Conservation (phyloP, 257 asterid species). For the Rauvolfia tetraphylla region DNA sequence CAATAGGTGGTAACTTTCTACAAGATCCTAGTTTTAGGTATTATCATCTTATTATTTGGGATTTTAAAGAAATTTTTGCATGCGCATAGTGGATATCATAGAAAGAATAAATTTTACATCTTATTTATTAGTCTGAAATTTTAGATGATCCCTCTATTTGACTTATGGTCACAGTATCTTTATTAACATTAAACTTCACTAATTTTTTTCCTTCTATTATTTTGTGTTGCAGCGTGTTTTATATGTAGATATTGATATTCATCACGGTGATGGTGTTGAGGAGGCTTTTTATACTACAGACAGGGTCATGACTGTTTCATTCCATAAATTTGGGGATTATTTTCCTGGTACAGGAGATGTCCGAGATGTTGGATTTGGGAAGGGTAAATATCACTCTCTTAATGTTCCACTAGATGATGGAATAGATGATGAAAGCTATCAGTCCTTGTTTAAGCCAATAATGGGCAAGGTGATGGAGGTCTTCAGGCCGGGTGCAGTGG, state of each 20-base stretch:
- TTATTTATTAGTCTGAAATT: neutral
- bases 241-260: conserved; percentile 44
- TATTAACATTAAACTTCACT: neutral
- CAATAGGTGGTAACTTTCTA: neutral
- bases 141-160: neutral
- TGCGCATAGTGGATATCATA: neutral
- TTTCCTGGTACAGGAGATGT: conserved; percentile 45
- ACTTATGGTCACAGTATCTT: neutral
- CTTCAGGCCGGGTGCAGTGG: conserved; percentile 43
- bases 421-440: conserved; percentile 44
- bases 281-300: conserved; percentile 46
- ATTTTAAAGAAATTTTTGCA: neutral
- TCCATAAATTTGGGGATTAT: conserved; percentile 46
- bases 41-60: neutral
- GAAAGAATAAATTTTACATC: neutral
- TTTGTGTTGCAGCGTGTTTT: conserved; percentile 35
- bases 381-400: conserved; percentile 39
- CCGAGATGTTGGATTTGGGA: conserved; percentile 33
- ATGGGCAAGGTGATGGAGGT: conserved; percentile 45
- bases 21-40: neutral
- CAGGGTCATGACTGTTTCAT: conserved; percentile 49
- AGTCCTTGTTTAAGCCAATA: conserved; percentile 41
- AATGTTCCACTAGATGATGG: conserved; percentile 45
- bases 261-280: conserved; percentile 44
- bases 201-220: conserved; percentile 14